phyloP scores from a whole-genome alignment of 1,139 yeast species.

The Magnusiomyces clavatus region DNA sequence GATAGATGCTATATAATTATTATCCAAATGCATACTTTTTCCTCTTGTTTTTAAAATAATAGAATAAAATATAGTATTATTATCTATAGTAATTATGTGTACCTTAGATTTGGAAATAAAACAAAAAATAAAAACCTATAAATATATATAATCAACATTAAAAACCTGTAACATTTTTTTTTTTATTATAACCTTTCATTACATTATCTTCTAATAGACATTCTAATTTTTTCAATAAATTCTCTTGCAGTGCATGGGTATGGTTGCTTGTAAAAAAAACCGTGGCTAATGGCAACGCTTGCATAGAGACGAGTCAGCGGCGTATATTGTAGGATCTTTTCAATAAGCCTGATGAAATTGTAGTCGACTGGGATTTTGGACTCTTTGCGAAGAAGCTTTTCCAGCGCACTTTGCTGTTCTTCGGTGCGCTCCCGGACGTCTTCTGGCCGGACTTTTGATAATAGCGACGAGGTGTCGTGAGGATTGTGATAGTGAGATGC shows the following conservation, averaged over 20 bases:
- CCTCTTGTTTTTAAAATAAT: no score
- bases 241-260: constrained; percentile 1
- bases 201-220: no score
- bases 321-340: background rate
- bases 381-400: background rate
- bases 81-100: no score
- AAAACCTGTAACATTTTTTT: no score
- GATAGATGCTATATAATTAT: no score
- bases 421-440: background rate
- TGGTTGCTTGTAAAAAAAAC: constrained; percentile 3
- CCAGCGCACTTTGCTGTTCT: background rate
- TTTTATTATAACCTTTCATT: no score
- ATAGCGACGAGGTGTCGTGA: background rate
- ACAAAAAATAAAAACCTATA: no score
- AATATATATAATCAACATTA: no score
- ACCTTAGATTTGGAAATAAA: no score
- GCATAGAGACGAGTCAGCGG: background rate
- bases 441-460: background rate
- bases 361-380: background rate
- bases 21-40: no score
- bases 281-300: constrained; percentile 2
- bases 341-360: constrained; percentile 4
- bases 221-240: background rate
- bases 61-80: no score
- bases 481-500: background rate